A percentile compares a stretch with the other conserved stretches of the same genome.
Evolutionary conservation across 2,329 filamentous ascomycete genomes (phyloP).

Genomic region (Arthrobotrys entomopaga): DNA sequence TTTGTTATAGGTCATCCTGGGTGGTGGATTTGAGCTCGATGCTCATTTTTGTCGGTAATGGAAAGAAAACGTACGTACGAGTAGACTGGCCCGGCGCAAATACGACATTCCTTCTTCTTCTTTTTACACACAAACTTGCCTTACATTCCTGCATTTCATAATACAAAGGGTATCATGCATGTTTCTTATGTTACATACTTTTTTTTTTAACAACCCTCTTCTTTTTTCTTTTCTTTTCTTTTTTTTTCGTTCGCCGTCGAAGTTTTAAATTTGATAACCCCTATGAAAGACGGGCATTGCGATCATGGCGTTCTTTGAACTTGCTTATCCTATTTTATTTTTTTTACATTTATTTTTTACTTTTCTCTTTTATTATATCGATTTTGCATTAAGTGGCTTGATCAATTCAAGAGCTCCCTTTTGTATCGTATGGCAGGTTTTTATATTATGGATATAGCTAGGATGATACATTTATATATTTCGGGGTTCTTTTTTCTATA

Average conservation of each 20-base stretch:
- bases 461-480: no score
- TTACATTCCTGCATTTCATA: not conserved
- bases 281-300: constrained; percentile 52
- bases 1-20: not conserved
- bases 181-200: constrained; percentile 3
- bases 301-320: constrained; percentile 51
- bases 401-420: no score
- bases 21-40: not conserved
- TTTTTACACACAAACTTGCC: not conserved
- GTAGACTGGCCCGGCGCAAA: not conserved
- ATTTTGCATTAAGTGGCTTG: no score
- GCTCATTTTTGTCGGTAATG: no score
- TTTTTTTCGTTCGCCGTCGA: constrained; percentile 11
- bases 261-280: constrained; percentile 10
- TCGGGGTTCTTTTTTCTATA: no score
- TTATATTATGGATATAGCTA: no score
- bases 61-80: not conserved
- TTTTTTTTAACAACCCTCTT: not conserved
- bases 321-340: constrained; percentile 3
- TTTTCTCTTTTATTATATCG: not conserved
- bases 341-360: not conserved
- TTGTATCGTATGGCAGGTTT: not conserved
- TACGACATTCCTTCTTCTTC: no score
- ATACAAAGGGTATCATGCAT: not conserved
- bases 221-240: not conserved